phyloP scores from a whole-genome alignment of 148 eudicot species.

The Diospyros lotus region DNA sequence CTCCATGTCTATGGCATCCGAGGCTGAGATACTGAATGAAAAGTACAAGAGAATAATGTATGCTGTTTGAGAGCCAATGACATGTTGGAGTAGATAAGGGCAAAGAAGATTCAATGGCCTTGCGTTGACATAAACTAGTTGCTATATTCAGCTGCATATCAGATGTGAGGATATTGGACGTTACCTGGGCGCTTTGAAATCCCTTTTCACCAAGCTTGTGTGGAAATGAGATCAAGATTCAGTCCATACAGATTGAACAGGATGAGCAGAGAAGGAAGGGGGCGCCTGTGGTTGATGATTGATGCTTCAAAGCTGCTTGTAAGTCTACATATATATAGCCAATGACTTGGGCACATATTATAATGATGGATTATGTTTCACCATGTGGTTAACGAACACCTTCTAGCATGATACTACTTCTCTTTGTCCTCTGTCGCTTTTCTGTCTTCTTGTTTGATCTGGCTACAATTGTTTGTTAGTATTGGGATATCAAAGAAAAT shows the following conservation, averaged over 20 bases:
- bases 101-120: not conserved
- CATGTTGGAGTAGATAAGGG: not conserved
- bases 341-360: not conserved
- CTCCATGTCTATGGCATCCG: conserved; percentile 64
- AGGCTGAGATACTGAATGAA: conserved; percentile 52
- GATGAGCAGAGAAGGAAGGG: not conserved
- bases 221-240: not conserved
- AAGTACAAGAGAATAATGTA: conserved; percentile 72
- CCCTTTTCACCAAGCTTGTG: not conserved
- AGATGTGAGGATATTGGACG: not conserved
- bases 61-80: conserved; percentile 47
- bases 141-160: conserved; percentile 1
- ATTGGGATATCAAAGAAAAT: not conserved
- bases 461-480: not conserved
- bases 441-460: not conserved
- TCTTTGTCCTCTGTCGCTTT: not conserved
- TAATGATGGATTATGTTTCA: not conserved
- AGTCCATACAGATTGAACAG: not conserved
- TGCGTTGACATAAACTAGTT: not conserved
- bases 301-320: not conserved
- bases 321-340: not conserved
- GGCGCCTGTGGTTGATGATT: not conserved
- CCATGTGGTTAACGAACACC: not conserved
- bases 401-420: not conserved
- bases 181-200: not conserved